phyloP scores from a whole-genome alignment of 208 protist species.

The Leishmania martiniquensis region DNA sequence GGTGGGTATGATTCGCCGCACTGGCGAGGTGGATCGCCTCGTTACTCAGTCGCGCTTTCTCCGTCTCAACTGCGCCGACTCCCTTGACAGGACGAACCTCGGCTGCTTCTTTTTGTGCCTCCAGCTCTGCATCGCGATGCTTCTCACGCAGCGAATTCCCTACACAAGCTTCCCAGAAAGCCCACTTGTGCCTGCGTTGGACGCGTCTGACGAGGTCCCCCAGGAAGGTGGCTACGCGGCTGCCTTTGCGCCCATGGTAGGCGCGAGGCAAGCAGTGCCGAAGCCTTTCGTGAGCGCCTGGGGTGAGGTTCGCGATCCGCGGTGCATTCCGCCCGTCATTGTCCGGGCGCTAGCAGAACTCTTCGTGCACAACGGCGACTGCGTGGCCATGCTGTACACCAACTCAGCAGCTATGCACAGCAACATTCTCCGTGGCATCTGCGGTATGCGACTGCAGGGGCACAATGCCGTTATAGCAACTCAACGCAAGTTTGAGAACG shows the following conservation, averaged over 20 bases:
- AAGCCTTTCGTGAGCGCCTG: slow-evolving; percentile 73
- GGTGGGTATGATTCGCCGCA: slow-evolving; percentile 57
- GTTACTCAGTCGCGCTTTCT: slow-evolving; percentile 81
- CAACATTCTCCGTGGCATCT: slow-evolving; percentile 84
- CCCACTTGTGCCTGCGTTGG: slow-evolving; percentile 48
- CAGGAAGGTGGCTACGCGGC: slow-evolving; percentile 35
- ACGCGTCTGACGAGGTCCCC: slow-evolving; percentile 45
- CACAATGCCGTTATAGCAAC: slow-evolving; percentile 88
- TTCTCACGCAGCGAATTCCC: slow-evolving; percentile 61
- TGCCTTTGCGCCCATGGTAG: slow-evolving; percentile 42
- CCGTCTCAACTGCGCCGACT: slow-evolving; percentile 95
- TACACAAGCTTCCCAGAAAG: slow-evolving; percentile 57
- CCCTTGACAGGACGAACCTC: slow-evolving; percentile 95
- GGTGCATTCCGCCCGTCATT: slow-evolving; percentile 52
- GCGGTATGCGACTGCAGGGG: slow-evolving; percentile 57
- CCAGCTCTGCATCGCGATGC: slow-evolving; percentile 82
- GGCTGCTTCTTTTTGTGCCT: slow-evolving; percentile 92
- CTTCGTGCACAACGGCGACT: slow-evolving; percentile 90
- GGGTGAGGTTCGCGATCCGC: slow-evolving; percentile 65
- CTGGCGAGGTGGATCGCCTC: slow-evolving; percentile 48
- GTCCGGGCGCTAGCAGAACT: slow-evolving; percentile 66
- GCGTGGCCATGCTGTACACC: slow-evolving; percentile 92
- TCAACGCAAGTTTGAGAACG: slow-evolving; percentile 83
- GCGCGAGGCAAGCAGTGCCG: slow-evolving; percentile 44
- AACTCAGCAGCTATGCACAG: slow-evolving; percentile 94